These are phyloP conservation scores for Lavandula angustifolia DNA, from an alignment of 257 asterid species.

Conservation along the genomic window DNA sequence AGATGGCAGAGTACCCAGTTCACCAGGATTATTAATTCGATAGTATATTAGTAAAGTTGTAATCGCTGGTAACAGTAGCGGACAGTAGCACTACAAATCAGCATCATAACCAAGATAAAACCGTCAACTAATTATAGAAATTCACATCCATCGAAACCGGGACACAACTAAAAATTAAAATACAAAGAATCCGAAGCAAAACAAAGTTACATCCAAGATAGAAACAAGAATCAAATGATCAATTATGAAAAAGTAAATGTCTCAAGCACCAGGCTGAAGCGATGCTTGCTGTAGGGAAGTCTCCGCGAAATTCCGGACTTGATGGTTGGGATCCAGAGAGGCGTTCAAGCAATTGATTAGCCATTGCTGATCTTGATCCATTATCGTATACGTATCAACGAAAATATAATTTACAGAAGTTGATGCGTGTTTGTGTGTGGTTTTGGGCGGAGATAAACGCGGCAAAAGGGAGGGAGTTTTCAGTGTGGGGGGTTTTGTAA, in stretches of 20 bases:
- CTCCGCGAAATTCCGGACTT: conserved; percentile 82
- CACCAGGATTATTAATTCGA: not conserved
- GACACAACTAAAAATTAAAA: no score
- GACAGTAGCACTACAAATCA: conserved; percentile 5
- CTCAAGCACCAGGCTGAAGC: conserved; percentile 66
- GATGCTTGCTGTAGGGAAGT: conserved; percentile 89
- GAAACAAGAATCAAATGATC: not conserved
- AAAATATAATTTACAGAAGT: not conserved
- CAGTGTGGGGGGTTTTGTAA: conserved; percentile 37
- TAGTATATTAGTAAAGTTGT: not conserved
- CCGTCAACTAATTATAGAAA: conserved; percentile 7
- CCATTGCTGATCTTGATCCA: conserved; percentile 90
- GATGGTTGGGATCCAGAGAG: conserved; percentile 79
- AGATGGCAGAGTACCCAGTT: conserved; percentile 9
- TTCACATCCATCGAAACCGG: not conserved
- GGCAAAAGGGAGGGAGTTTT: conserved; percentile 58
- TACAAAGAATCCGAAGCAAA: not conserved
- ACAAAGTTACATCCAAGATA: not conserved
- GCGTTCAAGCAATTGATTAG: conserved; percentile 85
- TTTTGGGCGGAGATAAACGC: conserved; percentile 24
- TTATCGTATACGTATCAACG: not conserved
- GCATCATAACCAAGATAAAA: conserved; percentile 19
- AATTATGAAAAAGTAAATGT: not conserved
- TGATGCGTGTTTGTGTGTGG: conserved; percentile 7
- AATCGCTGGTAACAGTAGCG: not conserved